Conservation (phyloP, 1,284 basidiomycete genomes). For the Fomitiporia mediterranea region DNA sequence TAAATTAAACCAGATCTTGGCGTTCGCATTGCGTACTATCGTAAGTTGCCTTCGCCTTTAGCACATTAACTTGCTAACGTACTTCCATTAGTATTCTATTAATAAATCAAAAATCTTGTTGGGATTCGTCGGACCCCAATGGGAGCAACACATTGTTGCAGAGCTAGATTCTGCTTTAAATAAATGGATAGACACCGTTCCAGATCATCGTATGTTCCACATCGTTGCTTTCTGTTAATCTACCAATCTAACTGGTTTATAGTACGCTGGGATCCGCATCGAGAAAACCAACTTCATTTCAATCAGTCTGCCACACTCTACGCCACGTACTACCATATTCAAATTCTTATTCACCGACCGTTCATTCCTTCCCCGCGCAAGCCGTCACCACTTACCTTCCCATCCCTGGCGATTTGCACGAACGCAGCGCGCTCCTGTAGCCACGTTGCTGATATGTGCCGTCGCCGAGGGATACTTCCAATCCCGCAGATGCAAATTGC, state of each 20-base stretch:
- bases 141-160: conserved; percentile 68
- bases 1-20: conserved; percentile 63
- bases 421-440: conserved; percentile 79
- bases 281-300: conserved; percentile 53
- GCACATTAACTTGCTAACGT: neutral
- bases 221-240: neutral
- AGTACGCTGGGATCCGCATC: conserved; percentile 75
- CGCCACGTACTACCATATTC: conserved; percentile 63
- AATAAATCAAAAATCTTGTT: conserved; percentile 59
- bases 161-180: conserved; percentile 76
- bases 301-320: conserved; percentile 69
- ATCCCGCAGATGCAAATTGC: conserved; percentile 40
- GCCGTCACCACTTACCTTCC: conserved; percentile 53
- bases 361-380: conserved; percentile 71
- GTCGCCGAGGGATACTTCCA: conserved; percentile 31
- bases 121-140: conserved; percentile 54
- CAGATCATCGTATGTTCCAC: conserved; percentile 51
- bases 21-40: conserved; percentile 59
- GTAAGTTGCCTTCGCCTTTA: conserved; percentile 35
- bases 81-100: conserved; percentile 56
- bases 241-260: conserved; percentile 9
- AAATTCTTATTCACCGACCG: conserved; percentile 76
- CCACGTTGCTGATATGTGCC: conserved; percentile 61
- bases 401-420: conserved; percentile 79
- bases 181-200: conserved; percentile 71